Percentiles rank a stretch among this genome's conserved stretches.
Conservation (phyloP, 495 filamentous ascomycete genomes). For the Aspergillus olivimuriae region DNA sequence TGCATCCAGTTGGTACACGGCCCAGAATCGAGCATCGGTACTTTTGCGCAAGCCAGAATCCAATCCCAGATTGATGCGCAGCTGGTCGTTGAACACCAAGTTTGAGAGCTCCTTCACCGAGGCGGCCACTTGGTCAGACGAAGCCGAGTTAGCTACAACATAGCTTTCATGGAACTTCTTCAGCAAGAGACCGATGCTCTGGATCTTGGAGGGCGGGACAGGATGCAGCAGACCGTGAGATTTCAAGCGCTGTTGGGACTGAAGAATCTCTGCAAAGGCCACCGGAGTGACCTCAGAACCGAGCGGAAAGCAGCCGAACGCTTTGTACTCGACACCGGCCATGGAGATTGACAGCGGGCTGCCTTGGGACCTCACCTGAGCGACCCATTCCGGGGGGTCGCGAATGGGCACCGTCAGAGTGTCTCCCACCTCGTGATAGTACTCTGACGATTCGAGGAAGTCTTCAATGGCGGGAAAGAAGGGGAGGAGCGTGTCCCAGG, state of each 20-base stretch:
- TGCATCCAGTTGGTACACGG: constrained; percentile 42
- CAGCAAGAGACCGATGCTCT: constrained; percentile 26
- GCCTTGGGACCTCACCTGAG: constrained; percentile 28
- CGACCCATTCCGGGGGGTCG: constrained; percentile 37
- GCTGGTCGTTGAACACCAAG: constrained; percentile 19
- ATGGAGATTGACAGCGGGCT: constrained; percentile 47
- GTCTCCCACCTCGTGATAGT: constrained; percentile 3
- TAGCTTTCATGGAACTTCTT: constrained; percentile 26
- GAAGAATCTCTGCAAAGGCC: constrained; percentile 44
- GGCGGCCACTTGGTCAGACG: constrained; percentile 14
- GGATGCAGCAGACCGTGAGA: constrained; percentile 41
- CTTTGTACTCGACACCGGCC: constrained; percentile 35
- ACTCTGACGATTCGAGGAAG: constrained; percentile 23
- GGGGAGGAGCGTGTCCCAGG: constrained; percentile 23
- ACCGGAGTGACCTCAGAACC: constrained; percentile 38
- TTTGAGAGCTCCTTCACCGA: constrained; percentile 29
- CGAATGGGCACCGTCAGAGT: constrained; percentile 14
- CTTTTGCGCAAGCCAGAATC: constrained; percentile 50
- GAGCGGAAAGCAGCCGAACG: constrained; percentile 53
- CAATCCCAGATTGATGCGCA: constrained; percentile 40
- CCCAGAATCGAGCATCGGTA: constrained; percentile 47
- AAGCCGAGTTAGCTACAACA: constrained; percentile 8
- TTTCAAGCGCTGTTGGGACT: constrained; percentile 44
- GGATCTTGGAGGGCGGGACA: constrained; percentile 29
- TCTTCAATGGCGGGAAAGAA: constrained; percentile 23